These are phyloP conservation scores for Chlorophyllum brunneum DNA, from an alignment of 768 basidiomycete genomes.

Conservation along the genomic window DNA sequence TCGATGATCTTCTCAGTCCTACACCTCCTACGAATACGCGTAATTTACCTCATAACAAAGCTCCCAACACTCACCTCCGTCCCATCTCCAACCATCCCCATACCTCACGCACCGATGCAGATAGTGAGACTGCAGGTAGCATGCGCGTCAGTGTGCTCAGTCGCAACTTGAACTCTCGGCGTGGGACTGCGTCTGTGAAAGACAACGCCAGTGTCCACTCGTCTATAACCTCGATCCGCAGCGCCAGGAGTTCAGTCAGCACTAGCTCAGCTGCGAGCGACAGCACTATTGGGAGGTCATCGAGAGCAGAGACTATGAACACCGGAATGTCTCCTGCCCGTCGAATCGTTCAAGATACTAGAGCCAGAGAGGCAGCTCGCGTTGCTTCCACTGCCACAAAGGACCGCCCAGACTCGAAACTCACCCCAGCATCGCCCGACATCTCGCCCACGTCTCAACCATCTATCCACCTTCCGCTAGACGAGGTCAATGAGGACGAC, in stretches of 20 bases:
- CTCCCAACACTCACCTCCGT: constrained; percentile 18
- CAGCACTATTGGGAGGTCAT: constrained; percentile 9
- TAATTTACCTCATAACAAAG: constrained; percentile 14
- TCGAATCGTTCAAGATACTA: constrained; percentile 23
- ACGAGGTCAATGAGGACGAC: constrained; percentile 15
- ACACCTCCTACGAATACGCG: constrained; percentile 23
- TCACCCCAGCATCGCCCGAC: constrained; percentile 42
- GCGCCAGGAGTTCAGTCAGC: not conserved
- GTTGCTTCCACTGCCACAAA: constrained; percentile 22
- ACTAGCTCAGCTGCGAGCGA: constrained; percentile 13
- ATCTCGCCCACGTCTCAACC: constrained; percentile 14
- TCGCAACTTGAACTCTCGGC: constrained; percentile 19
- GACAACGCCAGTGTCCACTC: constrained; percentile 6
- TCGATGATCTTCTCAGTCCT: constrained; percentile 66
- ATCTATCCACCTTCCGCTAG: constrained; percentile 2
- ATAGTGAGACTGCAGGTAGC: constrained; percentile 38
- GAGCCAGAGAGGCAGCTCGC: constrained; percentile 18
- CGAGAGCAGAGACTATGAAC: constrained; percentile 11
- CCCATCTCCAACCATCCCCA: constrained; percentile 29
- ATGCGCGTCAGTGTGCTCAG: constrained; percentile 44
- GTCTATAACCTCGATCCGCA: constrained; percentile 14
- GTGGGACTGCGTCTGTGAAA: not conserved
- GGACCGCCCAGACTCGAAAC: constrained; percentile 67
- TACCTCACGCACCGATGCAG: constrained; percentile 32
- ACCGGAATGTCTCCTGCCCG: constrained; percentile 27